Evolutionary conservation across 371 early-diverging fungal species (phyloP), one percentile per base, ranked within the genome.

Genomic region (Batrachochytrium dendrobatidis): DNA sequence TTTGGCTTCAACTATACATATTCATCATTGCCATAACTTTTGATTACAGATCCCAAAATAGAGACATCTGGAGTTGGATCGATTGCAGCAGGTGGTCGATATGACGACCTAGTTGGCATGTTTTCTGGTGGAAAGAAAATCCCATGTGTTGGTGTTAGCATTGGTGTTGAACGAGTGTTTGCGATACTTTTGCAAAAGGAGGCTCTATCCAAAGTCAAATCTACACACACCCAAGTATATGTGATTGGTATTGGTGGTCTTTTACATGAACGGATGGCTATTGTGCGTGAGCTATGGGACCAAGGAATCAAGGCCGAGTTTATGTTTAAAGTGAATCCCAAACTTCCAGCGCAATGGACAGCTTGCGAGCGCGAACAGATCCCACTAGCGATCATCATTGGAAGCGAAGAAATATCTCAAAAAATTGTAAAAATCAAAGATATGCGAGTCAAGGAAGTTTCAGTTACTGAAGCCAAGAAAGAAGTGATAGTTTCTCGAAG

Each of bases 31-130:
- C 12, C n/a, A 12, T n/a, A 12, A n/a, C 12, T 15, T 15, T n/a
- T n/a, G 39, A 39, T n/a, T n/a, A n/a, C 39, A 39, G 39, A 39
- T n/a, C 39, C 39, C 39, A 39, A 39, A 12, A n/a, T 39, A 12
- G 39, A 39, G 39, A 39, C 39, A 12, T 84, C 83, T 8, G 92
- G 96, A 30, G 86, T 98, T 22, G 99, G 99, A n/a, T 96, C 99
- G 4, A 87, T 99, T 59, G 93, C 96, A 31, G 99, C 95, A 3
- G 99, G 99, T 63, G 99, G 99, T 20, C 91, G 99, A 51, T 99
- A 99, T 74, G 99, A 99, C 67, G 87, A 94, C 55, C 83, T 99
- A 63, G 99, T 99, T 3, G 94, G 93, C 45, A 92, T 91, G 90
- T 92, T 99, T 67, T 66, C 64, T 29, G 64, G 62, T 24, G 82